Percentiles rank a stretch among this genome's conserved stretches.
Evolutionary conservation across 305 asterid genomes (phyloP).

Genomic region (Striga hermonthica): DNA sequence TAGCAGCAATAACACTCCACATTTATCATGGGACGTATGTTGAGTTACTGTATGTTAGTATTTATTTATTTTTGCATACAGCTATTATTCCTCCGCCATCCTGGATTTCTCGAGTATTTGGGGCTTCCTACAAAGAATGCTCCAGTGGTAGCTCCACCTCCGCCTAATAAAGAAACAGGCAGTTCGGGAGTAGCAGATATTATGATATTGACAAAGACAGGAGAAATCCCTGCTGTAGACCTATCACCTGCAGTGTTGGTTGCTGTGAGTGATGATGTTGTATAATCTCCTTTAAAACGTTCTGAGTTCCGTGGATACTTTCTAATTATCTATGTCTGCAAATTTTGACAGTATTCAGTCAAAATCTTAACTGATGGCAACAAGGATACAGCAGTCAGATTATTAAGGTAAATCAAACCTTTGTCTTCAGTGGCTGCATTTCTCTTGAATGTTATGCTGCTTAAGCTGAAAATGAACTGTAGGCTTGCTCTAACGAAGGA

Average conservation of each 20-base stretch:
- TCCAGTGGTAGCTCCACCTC: constrained; percentile 35
- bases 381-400: constrained; percentile 51
- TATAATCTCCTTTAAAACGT: constrained; percentile 9
- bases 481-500: constrained; percentile 88
- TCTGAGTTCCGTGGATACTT: constrained; percentile 17
- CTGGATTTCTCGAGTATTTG: constrained; percentile 51
- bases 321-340: constrained; percentile 28
- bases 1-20: background rate
- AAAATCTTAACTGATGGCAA: constrained; percentile 52
- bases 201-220: constrained; percentile 40
- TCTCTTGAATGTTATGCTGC: constrained; percentile 30
- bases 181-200: constrained; percentile 35
- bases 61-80: constrained; percentile 31
- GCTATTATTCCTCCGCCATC: constrained; percentile 61
- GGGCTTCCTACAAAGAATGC: constrained; percentile 59
- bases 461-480: constrained; percentile 42
- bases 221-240: constrained; percentile 43
- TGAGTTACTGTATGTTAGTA: constrained; percentile 10
- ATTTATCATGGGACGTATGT: background rate
- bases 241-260: constrained; percentile 64
- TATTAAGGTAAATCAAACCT: constrained; percentile 52
- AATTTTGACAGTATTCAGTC: constrained; percentile 58
- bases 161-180: constrained; percentile 35
- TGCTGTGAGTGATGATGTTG: constrained; percentile 43
- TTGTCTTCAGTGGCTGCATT: constrained; percentile 18